These are phyloP conservation scores for Lactarius vividus DNA, from an alignment of 768 basidiomycete species.

Conservation along the genomic window DNA sequence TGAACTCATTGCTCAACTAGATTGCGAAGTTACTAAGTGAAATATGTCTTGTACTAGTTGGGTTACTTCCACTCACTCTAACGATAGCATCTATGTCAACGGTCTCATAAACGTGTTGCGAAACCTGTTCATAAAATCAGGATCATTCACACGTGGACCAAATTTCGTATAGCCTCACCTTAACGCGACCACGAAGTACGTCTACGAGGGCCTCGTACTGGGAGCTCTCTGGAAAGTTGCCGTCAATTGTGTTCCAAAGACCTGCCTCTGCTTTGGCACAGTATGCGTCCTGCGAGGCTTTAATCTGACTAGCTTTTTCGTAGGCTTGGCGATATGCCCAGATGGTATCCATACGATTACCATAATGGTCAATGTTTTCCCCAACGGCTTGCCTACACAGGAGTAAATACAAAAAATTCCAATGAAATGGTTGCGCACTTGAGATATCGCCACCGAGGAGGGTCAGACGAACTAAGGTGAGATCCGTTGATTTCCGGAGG, in stretches of 20 bases:
- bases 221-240: constrained; percentile 61
- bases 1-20: constrained; percentile 80
- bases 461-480: constrained; percentile 36
- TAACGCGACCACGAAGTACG: constrained; percentile 82
- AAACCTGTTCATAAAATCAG: constrained; percentile 41
- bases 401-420: background rate
- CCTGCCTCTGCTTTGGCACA: constrained; percentile 57
- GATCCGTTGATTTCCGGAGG: constrained; percentile 60
- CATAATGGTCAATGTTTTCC: constrained; percentile 17
- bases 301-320: constrained; percentile 65
- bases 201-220: constrained; percentile 80
- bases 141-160: background rate
- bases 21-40: background rate
- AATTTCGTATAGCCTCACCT: constrained; percentile 42
- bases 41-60: background rate
- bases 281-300: constrained; percentile 66
- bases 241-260: constrained; percentile 39
- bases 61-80: constrained; percentile 45
- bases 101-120: constrained; percentile 68
- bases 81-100: constrained; percentile 74
- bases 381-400: constrained; percentile 36
- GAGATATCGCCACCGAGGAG: constrained; percentile 75
- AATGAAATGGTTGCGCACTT: constrained; percentile 46
- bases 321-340: constrained; percentile 84
- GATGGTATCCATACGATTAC: constrained; percentile 68